Evolutionary conservation across 805 yeast genomes (phyloP), one percentile per base, ranked within the genome.

Genomic region (Candida takata): DNA sequence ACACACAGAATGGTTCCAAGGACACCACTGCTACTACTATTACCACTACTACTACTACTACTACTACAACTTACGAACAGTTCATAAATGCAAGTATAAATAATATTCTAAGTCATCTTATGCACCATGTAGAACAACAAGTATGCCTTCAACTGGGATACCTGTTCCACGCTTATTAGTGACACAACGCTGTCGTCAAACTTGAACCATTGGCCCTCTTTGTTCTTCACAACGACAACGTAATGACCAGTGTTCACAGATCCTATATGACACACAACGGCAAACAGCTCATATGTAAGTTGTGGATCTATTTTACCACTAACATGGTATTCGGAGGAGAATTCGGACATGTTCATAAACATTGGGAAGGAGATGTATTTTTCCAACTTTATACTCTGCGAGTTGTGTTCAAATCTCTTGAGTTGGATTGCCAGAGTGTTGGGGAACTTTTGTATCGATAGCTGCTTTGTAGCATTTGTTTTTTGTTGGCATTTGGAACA

Each of bases 201-300:
- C 55, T 76, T 79, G 55, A 82, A 82, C 99, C 99, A 92, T 49
- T 72, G 69, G 3, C 86, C 83, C 28, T 74, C 71, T n/a, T 73
- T 64, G 36, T 68, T 73, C 54, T 88, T 90, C 42, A 84, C 72
- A 49, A 79, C 69, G 13, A 92, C 80, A 11, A 88, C 72, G 56
- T 92, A 92, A 58, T 92, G 99, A 9, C 99, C 99, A 2, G 97
- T 92, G 55, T 86, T 86, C 6, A 90, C 92, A 14, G 90, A 79
- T 2, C 99, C 99, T 24, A 77, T 78, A 57, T 92, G 98, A 49
- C 86, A 77, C 8, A 92, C 81, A 23, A 88, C 74, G 2, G 90
- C 95, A 59, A 79, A 86, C 28, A 92, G 67, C 58, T 90, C 96
- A 58, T 83, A 90, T 2, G 76, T 59, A n/a, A 72, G 52, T 35